phyloP scores from a whole-genome alignment of 805 yeast species.

The Monosporozyma unispora region DNA sequence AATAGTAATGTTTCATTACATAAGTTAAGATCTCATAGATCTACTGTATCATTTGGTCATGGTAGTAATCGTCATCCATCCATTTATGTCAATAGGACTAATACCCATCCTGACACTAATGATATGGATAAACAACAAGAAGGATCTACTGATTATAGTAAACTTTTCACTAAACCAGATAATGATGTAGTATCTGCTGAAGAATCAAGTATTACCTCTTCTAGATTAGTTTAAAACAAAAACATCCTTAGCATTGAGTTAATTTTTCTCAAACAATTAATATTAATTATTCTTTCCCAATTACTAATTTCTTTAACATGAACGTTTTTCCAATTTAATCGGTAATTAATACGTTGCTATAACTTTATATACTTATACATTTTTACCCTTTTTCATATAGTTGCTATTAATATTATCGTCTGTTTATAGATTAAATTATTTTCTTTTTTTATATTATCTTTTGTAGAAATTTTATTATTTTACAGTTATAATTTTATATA shows the following conservation, averaged over 20 bases:
- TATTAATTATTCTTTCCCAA: background rate
- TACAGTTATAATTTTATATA: background rate
- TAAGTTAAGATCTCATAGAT: background rate
- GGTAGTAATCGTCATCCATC: background rate
- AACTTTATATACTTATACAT: background rate
- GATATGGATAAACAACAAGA: background rate
- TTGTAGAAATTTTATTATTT: background rate
- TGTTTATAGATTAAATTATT: background rate
- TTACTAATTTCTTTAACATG: no score
- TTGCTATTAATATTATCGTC: background rate
- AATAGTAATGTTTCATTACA: background rate
- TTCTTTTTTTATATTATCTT: background rate
- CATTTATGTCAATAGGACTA: background rate
- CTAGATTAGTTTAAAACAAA: background rate
- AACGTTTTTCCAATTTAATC: no score
- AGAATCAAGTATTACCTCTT: background rate
- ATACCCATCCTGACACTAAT: background rate
- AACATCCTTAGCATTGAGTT: no score
- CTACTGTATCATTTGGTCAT: background rate
- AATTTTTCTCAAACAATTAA: background rate
- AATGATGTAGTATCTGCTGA: background rate
- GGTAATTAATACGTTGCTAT: background rate
- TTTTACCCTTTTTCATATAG: background rate
- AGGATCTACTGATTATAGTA: background rate
- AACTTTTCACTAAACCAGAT: background rate